A percentile compares a stretch with the other conserved stretches of the same genome.
Conservation (phyloP, 495 filamentous ascomycete genomes). For the Aspergillus ellipticus region DNA sequence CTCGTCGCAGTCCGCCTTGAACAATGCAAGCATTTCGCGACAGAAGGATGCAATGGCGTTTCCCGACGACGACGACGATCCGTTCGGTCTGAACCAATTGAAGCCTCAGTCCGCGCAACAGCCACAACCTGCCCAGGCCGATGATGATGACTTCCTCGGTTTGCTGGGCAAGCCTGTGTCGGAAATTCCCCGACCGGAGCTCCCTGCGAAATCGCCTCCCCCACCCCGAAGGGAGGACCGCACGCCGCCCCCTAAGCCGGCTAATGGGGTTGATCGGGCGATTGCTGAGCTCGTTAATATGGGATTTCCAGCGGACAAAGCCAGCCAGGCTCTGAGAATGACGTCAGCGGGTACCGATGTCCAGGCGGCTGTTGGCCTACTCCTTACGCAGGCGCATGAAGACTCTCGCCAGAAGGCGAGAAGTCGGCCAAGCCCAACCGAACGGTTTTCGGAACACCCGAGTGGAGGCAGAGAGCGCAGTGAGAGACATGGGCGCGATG, state of each 20-base stretch:
- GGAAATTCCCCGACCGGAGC: slow-evolving; percentile 54
- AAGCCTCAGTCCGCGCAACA: slow-evolving; percentile 39
- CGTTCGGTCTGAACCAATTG: slow-evolving; percentile 78
- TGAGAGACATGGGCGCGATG: slow-evolving; percentile 35
- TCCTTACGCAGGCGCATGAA: slow-evolving; percentile 86
- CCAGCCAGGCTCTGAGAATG: slow-evolving; percentile 69
- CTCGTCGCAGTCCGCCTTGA: slow-evolving; percentile 15
- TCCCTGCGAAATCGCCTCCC: slow-evolving; percentile 33
- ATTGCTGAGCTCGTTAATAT: slow-evolving; percentile 92
- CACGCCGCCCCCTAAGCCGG: slow-evolving; percentile 29
- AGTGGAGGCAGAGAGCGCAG: slow-evolving; percentile 36
- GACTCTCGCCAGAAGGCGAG: slow-evolving; percentile 59
- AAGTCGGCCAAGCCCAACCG: slow-evolving; percentile 29
- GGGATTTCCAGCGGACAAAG: slow-evolving; percentile 82
- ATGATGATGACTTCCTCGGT: slow-evolving; percentile 85
- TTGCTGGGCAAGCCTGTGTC: slow-evolving; percentile 83
- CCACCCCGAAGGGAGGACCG: slow-evolving; percentile 46
- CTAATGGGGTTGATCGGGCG: slow-evolving; percentile 70
- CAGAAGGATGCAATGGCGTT: slow-evolving; percentile 20
- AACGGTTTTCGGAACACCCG: slow-evolving; percentile 27
- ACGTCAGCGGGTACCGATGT: slow-evolving; percentile 78
- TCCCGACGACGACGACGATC: slow-evolving; percentile 72
- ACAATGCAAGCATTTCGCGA: slow-evolving; percentile 21
- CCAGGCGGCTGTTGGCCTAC: slow-evolving; percentile 82
- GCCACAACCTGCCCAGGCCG: slow-evolving; percentile 28